Evolutionary conservation across 2,329 filamentous ascomycete genomes (phyloP).

Genomic region (Coniochaeta hoffmannii): DNA sequence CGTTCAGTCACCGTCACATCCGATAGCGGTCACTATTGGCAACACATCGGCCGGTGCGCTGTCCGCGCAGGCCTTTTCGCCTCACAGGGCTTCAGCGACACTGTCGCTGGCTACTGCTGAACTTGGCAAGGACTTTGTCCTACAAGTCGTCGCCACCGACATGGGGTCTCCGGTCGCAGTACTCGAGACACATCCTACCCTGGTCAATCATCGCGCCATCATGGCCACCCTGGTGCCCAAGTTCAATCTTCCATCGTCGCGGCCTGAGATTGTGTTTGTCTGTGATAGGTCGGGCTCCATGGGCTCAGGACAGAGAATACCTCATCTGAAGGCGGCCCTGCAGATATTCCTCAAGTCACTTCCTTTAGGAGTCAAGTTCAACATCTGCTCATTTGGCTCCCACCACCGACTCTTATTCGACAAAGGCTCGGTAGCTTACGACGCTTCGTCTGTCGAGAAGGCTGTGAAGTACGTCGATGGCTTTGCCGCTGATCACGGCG

Average conservation of each 20-base stretch:
- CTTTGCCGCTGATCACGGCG: conserved; percentile 41
- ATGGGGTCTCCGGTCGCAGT: conserved; percentile 55
- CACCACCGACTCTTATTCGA: conserved; percentile 35
- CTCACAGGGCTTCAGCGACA: conserved; percentile 55
- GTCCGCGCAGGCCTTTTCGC: conserved; percentile 36
- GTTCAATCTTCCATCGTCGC: conserved; percentile 50
- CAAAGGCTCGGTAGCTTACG: conserved; percentile 37
- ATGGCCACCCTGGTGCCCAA: conserved; percentile 67
- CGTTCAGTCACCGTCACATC: conserved; percentile 61
- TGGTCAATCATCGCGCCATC: conserved; percentile 55
- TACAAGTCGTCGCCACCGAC: conserved; percentile 56
- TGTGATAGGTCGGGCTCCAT: conserved; percentile 67
- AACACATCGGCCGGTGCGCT: conserved; percentile 37
- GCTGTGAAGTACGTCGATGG: conserved; percentile 31
- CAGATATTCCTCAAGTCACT: conserved; percentile 60
- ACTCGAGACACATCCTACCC: conserved; percentile 56
- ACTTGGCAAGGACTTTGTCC: conserved; percentile 58
- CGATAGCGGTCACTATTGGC: conserved; percentile 58
- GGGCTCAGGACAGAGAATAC: conserved; percentile 37
- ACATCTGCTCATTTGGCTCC: conserved; percentile 61
- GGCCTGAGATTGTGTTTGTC: conserved; percentile 62
- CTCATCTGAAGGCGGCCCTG: conserved; percentile 46
- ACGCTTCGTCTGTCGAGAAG: conserved; percentile 30
- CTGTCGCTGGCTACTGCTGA: conserved; percentile 43
- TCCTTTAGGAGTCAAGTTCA: conserved; percentile 57